Base-by-base conservation (phyloP, 2,329 filamentous ascomycete species). In the Nakataea oryzae region DNA sequence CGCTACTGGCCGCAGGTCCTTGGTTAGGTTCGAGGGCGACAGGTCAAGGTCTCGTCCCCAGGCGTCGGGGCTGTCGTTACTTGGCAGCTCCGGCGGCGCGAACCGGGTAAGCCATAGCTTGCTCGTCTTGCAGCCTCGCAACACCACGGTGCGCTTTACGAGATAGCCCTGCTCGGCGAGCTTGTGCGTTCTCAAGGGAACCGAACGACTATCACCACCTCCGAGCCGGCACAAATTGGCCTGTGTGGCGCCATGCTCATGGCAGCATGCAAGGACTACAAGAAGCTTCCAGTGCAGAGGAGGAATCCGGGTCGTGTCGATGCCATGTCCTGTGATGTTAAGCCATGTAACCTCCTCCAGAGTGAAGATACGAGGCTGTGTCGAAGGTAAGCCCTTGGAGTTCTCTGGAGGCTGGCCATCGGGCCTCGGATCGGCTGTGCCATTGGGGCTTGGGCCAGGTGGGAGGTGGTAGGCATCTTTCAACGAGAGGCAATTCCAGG, bases 121-220 rank as follows among this genome's bases (percentile, higher is more conserved):
- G 74, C 84, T 86, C 1, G 85, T 86, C 68, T 85, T 85, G 62
- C 79, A 82, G 50, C 82, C 82, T 60, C 80, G 77, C 13, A 84
- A 78, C 26, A 86, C 78, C 1, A 83, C 80, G 4, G 83, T 82
- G 54, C 84, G 78, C 70, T 87, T 87, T 60, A 79, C 79, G 58
- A 86, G 82, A 65, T 87, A 87, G 21, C 84, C 84, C 68, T 86
- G 86, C 65, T 78, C 77, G 5, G 81, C 78, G 1, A 87, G 75
- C 3, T 79, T 77, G 65, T 86, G 83, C 0, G 85, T 87, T 41
- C 85, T 76, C 63, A 82, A 84, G 3, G 85, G 84, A 1, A 87
- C 78, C 1, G 84, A 86, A 60, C 84, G 79, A 68, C 87, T 87
- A 70, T 87, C 85, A 69, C 87, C 85, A 27, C 79, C 78, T 14